Evolutionary conservation across 139 green algal species (phyloP), one percentile per base, ranked within the genome.

Genomic region (Ulvella scutata): DNA sequence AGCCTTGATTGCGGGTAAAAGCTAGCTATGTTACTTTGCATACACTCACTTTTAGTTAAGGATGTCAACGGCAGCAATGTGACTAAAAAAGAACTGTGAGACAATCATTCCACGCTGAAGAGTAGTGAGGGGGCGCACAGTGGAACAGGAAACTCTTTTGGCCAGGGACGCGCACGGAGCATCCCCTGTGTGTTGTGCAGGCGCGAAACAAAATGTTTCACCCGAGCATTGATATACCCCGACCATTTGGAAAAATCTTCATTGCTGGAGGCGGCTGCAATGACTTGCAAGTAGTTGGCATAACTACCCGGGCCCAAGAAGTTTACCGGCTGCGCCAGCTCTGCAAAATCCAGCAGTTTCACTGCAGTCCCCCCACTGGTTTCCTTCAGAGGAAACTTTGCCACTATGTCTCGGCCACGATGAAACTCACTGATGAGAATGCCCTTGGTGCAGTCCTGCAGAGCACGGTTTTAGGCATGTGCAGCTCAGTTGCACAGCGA

Each of bases 231-330:
- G n/a, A 67, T n/a, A 29, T 67, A 67, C 6, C 51, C 51, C 31
- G 51, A 10, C 51, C 51, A 67, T 29, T 67, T 67, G 51, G n/a
- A n/a, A 67, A 67, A 67, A 67, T 67, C 51, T 26, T 67, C 51
- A 67, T 29, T 67, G 51, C 51, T 67, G 10, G 51, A 67, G 1
- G 51, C 51, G 33, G 51, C 51, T 36, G 51, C 51, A 29, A 67
- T 67, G 9, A 67, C 51, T 29, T 67, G 51, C 33, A 67, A 29
- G 33, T 34, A 67, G 20, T 67, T 67, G 51, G 51, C 51, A 67
- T 36, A 67, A 29, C 13, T 34, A n/a, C n/a, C n/a, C n/a, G n/a
- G n/a, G 6, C 51, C 51, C 6, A 34, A 67, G 33, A 67, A 67
- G 51, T 67, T 67, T n/a, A 67, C 51, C 31, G 51, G 51, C 51